These are phyloP conservation scores for Saussurea involucrata DNA, from an alignment of 129 eudicot species.

Conservation along the genomic window DNA sequence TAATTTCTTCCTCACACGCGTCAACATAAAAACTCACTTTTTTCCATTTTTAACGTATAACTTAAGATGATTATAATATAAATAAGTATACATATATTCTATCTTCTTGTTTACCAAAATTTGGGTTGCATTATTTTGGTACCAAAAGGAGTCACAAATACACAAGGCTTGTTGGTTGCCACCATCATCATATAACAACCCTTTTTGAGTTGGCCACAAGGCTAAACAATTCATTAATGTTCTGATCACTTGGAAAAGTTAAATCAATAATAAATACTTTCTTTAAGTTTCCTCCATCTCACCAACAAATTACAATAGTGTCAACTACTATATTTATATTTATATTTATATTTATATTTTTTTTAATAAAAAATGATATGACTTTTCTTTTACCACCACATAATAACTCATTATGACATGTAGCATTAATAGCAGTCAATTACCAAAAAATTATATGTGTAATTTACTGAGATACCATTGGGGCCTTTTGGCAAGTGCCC, in stretches of 20 bases:
- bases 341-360: no score
- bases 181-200: slow-evolving; percentile 20
- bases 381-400: background rate
- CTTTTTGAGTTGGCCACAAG: slow-evolving; percentile 43
- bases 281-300: slow-evolving; percentile 29
- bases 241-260: slow-evolving; percentile 15
- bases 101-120: background rate
- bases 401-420: background rate
- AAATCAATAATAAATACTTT: slow-evolving; percentile 10
- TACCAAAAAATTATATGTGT: background rate
- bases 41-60: no score
- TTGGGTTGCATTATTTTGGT: slow-evolving; percentile 18
- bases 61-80: no score
- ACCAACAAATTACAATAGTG: slow-evolving; percentile 21
- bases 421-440: background rate
- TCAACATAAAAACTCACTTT: no score
- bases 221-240: slow-evolving; percentile 14
- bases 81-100: no score
- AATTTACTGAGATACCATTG: background rate
- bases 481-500: background rate
- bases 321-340: slow-evolving; percentile 26
- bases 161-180: slow-evolving; percentile 23
- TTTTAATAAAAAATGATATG: background rate
- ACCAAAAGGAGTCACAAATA: background rate
- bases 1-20: no score